phyloP scores from a whole-genome alignment of 2,329 filamentous ascomycete species.

The Sporothrix brunneoviolacea region DNA sequence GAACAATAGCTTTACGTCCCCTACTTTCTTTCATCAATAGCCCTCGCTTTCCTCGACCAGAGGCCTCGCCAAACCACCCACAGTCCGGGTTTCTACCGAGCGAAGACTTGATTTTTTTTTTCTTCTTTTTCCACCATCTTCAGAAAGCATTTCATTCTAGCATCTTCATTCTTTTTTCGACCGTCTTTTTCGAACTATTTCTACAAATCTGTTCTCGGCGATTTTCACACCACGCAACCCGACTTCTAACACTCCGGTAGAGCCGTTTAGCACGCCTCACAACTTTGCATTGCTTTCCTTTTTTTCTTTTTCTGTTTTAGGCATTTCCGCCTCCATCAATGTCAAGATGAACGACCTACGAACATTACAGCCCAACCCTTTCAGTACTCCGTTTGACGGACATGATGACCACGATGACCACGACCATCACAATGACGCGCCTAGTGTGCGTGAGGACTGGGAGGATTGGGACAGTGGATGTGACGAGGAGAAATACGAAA shows the following conservation, averaged over 20 bases:
- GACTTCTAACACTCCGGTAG: no score
- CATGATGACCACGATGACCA: background rate
- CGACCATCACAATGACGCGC: background rate
- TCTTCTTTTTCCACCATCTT: background rate
- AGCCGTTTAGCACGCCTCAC: no score
- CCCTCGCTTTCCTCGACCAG: background rate
- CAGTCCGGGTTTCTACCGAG: background rate
- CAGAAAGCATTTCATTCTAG: no score
- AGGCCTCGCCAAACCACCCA: background rate
- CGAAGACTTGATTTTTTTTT: background rate
- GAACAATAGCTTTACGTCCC: background rate
- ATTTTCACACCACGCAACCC: no score
- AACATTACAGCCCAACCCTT: conserved; percentile 17
- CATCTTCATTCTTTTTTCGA: background rate
- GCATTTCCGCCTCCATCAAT: background rate
- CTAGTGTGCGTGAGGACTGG: conserved; percentile 36
- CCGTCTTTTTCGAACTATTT: no score
- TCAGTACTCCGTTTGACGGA: conserved; percentile 16
- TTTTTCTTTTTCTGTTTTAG: background rate
- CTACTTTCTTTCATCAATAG: conserved; percentile 6
- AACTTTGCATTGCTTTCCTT: background rate
- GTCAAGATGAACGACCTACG: conserved; percentile 23
- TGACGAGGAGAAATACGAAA: conserved; percentile 37
- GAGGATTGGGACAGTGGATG: conserved; percentile 50
- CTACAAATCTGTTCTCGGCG: no score